A percentile compares a stretch with the other conserved stretches of the same genome.
These are phyloP conservation scores for Phytophthora syringae DNA, from an alignment of 352 stramenopile genomes.

Conservation along the genomic window DNA sequence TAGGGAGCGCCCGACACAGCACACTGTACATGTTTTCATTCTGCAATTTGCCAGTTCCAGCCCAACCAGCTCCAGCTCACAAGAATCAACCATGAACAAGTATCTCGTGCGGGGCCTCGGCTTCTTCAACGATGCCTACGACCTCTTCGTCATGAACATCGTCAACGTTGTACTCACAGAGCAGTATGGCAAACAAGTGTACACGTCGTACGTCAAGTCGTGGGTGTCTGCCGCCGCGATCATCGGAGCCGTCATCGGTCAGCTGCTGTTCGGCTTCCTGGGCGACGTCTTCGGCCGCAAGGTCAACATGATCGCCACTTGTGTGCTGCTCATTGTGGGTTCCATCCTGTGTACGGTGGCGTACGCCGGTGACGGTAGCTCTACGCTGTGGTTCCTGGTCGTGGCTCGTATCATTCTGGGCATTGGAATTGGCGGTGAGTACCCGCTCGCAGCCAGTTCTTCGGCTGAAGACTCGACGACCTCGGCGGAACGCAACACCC, in stretches of 20 bases:
- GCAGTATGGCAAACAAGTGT: constrained; percentile 61
- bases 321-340: constrained; percentile 52
- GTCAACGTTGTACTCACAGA: constrained; percentile 71
- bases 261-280: constrained; percentile 60
- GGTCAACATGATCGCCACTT: constrained; percentile 69
- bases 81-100: constrained; percentile 47
- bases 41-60: constrained; percentile 11
- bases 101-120: constrained; percentile 60
- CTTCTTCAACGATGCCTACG: constrained; percentile 70
- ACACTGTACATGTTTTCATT: too few relatives aligned
- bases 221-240: constrained; percentile 55
- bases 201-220: constrained; percentile 65
- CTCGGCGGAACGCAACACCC: constrained; percentile 47
- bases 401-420: constrained; percentile 46
- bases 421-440: constrained; percentile 46
- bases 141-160: constrained; percentile 77
- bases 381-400: constrained; percentile 53
- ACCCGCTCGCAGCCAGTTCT: constrained; percentile 47
- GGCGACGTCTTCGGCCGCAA: constrained; percentile 63
- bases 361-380: constrained; percentile 30
- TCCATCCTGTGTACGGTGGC: constrained; percentile 53
- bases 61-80: constrained; percentile 13
- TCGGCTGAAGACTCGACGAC: constrained; percentile 60
- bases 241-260: constrained; percentile 59
- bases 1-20: constrained; percentile 1